Conservation (phyloP, 208 protist genomes). For the Leishmania gerbilli region DNA sequence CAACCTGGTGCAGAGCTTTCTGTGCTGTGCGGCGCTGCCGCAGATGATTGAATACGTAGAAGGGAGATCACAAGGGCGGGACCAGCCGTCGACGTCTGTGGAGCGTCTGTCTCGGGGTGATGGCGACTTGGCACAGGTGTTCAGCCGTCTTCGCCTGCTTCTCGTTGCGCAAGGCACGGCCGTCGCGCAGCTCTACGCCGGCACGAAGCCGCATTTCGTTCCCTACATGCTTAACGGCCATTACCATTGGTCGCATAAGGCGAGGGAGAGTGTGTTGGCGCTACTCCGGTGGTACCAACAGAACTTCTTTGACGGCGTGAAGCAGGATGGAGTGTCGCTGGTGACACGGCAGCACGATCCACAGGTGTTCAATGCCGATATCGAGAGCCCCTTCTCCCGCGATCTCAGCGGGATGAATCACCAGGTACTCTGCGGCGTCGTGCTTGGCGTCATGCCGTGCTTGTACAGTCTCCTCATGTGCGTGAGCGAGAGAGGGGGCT, state of each 20-base stretch:
- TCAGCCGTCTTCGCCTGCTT: constrained; percentile 28
- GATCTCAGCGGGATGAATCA: constrained; percentile 68
- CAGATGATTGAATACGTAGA: constrained; percentile 57
- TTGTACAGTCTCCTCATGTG: constrained; percentile 42
- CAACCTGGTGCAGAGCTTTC: constrained; percentile 72
- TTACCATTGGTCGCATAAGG: constrained; percentile 12
- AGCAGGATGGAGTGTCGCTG: constrained; percentile 80
- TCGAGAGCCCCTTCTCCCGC: constrained; percentile 70
- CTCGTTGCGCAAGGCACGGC: constrained; percentile 63
- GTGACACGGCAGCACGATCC: constrained; percentile 76
- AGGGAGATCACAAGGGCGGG: neutral
- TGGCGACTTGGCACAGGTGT: neutral
- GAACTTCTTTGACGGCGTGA: constrained; percentile 81
- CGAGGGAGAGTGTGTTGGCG: constrained; percentile 40
- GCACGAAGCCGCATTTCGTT: constrained; percentile 71
- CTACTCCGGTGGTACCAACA: constrained; percentile 74
- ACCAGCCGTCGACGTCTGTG: neutral
- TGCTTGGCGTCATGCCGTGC: constrained; percentile 40
- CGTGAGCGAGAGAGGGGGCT: constrained; percentile 18
- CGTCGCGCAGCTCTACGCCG: constrained; percentile 77
- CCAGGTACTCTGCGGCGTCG: constrained; percentile 50
- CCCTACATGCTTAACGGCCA: constrained; percentile 46
- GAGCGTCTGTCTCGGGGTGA: neutral
- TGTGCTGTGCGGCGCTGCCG: constrained; percentile 43
- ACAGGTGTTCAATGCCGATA: constrained; percentile 47